phyloP scores from a whole-genome alignment of 345 rosid species.

The Citropsis articulata region DNA sequence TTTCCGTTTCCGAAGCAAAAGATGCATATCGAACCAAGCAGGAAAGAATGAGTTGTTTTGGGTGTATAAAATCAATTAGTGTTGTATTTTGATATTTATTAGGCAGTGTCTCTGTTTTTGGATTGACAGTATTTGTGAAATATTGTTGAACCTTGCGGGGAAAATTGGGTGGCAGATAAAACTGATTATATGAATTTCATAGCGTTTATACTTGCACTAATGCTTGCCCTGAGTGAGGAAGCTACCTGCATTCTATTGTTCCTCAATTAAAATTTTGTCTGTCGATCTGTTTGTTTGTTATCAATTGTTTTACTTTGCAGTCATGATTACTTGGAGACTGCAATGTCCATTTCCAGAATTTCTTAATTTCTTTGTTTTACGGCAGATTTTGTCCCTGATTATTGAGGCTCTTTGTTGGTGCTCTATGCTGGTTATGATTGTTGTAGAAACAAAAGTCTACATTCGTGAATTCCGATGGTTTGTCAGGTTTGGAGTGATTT shows the following conservation, averaged over 20 bases:
- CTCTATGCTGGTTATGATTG: conserved; percentile 65
- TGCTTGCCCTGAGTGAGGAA: background rate
- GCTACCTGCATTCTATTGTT: background rate
- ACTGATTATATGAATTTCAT: background rate
- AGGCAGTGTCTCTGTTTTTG: background rate
- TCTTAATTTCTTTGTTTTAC: conserved; percentile 14
- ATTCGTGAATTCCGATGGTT: conserved; percentile 83
- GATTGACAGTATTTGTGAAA: background rate
- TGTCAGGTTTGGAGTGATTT: conserved; percentile 81
- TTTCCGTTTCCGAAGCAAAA: background rate
- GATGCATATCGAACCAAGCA: background rate
- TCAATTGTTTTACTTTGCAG: background rate
- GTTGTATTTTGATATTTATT: background rate
- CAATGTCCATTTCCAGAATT: background rate
- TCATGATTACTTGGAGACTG: background rate
- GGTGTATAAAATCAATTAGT: background rate
- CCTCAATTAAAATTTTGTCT: background rate
- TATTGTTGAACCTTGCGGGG: background rate
- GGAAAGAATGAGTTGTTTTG: background rate
- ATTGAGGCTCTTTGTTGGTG: conserved; percentile 86
- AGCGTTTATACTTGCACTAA: background rate
- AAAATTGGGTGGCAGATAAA: background rate
- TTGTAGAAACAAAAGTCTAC: conserved; percentile 78
- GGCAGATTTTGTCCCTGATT: conserved; percentile 69
- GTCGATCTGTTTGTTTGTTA: background rate